Evolutionary conservation across 208 protist species (phyloP).

Genomic region (Acanthamoeba lenticulata): DNA sequence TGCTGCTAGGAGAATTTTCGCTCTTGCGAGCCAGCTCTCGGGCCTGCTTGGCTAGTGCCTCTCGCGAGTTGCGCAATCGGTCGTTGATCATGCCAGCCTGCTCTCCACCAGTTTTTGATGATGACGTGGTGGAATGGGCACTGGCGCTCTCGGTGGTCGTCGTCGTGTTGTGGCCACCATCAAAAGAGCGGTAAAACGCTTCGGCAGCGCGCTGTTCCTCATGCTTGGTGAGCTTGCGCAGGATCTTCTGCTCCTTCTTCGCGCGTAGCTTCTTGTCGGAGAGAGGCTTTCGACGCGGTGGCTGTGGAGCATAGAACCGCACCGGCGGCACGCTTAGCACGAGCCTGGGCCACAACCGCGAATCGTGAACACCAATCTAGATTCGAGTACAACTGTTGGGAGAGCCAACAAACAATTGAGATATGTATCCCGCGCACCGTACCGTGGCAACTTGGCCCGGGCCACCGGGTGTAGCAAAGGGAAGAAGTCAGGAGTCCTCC

Average conservation of each 20-base stretch:
- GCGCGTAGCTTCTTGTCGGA: background rate
- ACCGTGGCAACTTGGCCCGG: too few species aligned
- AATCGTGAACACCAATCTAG: too few species aligned
- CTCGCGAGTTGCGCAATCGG: too few species aligned
- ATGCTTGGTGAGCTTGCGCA: conserved; percentile 7
- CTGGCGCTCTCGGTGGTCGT: background rate
- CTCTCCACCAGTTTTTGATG: background rate
- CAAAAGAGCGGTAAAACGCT: background rate
- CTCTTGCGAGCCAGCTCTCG: background rate
- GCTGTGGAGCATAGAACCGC: background rate
- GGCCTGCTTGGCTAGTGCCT: background rate
- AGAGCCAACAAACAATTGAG: too few species aligned
- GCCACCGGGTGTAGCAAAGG: too few species aligned
- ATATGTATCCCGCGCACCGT: too few species aligned
- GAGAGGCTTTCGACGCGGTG: background rate
- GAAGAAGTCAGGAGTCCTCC: too few species aligned
- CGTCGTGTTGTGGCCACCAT: background rate
- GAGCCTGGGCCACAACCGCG: too few species aligned
- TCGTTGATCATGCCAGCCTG: background rate
- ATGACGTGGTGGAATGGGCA: background rate
- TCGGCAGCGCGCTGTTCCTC: background rate
- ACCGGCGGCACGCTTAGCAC: too few species aligned
- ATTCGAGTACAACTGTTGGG: too few species aligned
- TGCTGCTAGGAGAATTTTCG: too few species aligned
- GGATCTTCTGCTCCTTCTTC: conserved; percentile 37